phyloP scores from a whole-genome alignment of 352 stramenopile species.

The Phytopythium ostracodes region DNA sequence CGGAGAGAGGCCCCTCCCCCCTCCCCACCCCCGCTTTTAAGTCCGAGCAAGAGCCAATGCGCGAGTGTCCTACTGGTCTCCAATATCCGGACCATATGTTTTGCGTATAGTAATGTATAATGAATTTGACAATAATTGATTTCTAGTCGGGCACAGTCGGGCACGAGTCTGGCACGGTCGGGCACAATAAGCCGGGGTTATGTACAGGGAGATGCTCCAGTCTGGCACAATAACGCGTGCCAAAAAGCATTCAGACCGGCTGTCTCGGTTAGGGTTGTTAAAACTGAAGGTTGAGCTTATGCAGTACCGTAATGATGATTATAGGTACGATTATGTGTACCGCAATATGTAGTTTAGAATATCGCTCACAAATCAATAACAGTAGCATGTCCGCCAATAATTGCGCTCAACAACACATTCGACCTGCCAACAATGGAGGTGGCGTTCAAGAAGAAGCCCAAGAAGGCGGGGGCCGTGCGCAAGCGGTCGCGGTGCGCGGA shows the following conservation, averaged over 20 bases:
- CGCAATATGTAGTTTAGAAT: not conserved
- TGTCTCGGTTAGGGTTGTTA: not conserved
- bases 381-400: not conserved
- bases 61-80: too few species aligned
- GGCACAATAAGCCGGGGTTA: too few species aligned
- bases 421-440: constrained; percentile 11
- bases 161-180: too few species aligned
- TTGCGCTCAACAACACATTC: not conserved
- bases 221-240: too few species aligned
- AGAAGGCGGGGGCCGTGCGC: constrained; percentile 15
- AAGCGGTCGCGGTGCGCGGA: constrained; percentile 36
- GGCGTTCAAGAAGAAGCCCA: constrained; percentile 65
- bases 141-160: too few species aligned
- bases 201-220: too few species aligned
- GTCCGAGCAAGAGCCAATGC: too few species aligned
- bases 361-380: not conserved
- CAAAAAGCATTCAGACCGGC: not conserved
- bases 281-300: not conserved
- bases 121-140: too few species aligned
- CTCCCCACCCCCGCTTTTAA: too few species aligned
- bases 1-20: too few species aligned
- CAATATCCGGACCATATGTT: too few species aligned
- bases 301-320: not conserved
- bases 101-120: too few species aligned
- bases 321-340: not conserved